A percentile compares a stretch with the other conserved stretches of the same genome.
These are phyloP conservation scores for Alloteropsis semialata DNA, from an alignment of 176 grass and related monocot genomes.

Conservation along the genomic window DNA sequence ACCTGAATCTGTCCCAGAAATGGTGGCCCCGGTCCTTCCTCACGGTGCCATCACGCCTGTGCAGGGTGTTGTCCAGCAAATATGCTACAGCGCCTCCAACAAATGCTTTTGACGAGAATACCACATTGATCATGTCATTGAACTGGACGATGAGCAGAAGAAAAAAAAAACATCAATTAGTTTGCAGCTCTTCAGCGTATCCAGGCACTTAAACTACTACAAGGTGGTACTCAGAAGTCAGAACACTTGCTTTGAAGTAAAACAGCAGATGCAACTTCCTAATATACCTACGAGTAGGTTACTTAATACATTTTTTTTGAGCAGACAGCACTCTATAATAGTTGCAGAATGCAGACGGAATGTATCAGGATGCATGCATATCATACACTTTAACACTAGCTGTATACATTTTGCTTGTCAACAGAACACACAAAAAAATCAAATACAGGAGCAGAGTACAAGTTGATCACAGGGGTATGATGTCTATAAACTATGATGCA, in stretches of 20 bases:
- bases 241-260: neutral
- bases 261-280: neutral
- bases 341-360: neutral
- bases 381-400: neutral
- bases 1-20: slow-evolving; percentile 93
- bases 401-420: neutral
- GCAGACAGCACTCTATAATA: neutral
- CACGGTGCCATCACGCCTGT: slow-evolving; percentile 33
- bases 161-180: neutral
- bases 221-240: neutral
- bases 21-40: slow-evolving; percentile 72
- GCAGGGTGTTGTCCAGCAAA: slow-evolving; percentile 79
- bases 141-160: slow-evolving; percentile 51
- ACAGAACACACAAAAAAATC: neutral
- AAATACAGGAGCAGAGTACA: neutral
- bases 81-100: slow-evolving; percentile 68
- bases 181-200: neutral
- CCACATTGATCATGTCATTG: slow-evolving; percentile 92
- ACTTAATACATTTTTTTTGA: neutral
- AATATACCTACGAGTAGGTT: neutral
- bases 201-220: neutral
- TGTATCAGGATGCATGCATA: neutral
- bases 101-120: slow-evolving; percentile 86
- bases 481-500: neutral
- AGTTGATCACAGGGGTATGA: neutral